A percentile compares a stretch with the other conserved stretches of the same genome.
Evolutionary conservation across 2,329 filamentous ascomycete genomes (phyloP).

Genomic region (Pseudogymnoascus sp.): DNA sequence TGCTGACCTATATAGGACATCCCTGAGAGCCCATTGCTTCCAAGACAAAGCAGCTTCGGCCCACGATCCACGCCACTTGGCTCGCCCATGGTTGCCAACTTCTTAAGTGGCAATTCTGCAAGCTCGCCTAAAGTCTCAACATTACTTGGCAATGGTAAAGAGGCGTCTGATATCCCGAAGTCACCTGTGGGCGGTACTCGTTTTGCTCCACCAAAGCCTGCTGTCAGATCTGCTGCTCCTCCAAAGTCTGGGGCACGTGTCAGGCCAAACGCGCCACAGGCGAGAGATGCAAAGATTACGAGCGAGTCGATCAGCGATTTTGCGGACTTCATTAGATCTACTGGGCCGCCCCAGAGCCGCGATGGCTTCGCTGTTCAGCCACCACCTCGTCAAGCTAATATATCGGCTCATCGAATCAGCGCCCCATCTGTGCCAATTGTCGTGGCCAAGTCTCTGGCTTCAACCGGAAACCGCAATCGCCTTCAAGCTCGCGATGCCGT

Average conservation of each 20-base stretch:
- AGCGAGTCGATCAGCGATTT: constrained; percentile 72
- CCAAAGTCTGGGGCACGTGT: constrained; percentile 19
- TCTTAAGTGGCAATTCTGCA: neutral
- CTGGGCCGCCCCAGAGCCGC: constrained; percentile 54
- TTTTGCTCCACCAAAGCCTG: constrained; percentile 10
- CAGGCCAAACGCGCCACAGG: constrained; percentile 28
- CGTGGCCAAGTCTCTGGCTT: constrained; percentile 23
- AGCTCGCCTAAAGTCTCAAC: neutral
- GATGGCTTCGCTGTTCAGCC: constrained; percentile 22
- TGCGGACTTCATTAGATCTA: constrained; percentile 82
- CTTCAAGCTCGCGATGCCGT: constrained; percentile 66
- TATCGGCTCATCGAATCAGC: constrained; percentile 24
- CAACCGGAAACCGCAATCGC: constrained; percentile 40
- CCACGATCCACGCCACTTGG: neutral
- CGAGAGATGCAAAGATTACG: constrained; percentile 66
- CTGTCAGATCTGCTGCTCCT: constrained; percentile 10
- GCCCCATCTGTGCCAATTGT: constrained; percentile 13
- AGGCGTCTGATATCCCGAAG: neutral
- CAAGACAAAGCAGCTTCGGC: neutral
- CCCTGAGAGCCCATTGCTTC: neutral
- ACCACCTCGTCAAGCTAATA: constrained; percentile 21
- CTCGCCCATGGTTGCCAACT: neutral
- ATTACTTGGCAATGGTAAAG: neutral
- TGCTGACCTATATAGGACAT: neutral
- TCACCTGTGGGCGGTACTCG: neutral